Conservation (phyloP, 345 rosid species). For the Aethionema arabicum region DNA sequence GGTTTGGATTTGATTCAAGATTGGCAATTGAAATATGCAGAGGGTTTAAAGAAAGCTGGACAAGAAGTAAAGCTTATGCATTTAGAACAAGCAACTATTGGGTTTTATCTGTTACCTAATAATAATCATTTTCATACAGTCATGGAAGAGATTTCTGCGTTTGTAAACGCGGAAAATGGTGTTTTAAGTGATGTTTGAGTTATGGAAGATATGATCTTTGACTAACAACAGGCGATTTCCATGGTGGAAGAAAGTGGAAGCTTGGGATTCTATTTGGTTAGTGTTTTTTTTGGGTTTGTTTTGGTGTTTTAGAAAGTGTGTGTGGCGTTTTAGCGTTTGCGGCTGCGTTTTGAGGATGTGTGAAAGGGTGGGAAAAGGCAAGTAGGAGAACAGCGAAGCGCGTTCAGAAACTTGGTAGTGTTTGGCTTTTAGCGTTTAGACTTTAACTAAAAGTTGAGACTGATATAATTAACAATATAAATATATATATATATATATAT, state of each 20-base stretch:
- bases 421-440: conserved; percentile 30
- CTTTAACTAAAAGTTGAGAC: conserved; percentile 28
- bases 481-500: conserved; percentile 2
- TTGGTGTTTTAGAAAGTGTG: conserved; percentile 4
- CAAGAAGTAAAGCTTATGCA: conserved; percentile 67
- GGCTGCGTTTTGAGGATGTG: conserved; percentile 19
- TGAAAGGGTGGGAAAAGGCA: conserved; percentile 6
- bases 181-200: background rate
- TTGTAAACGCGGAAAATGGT: conserved; percentile 44
- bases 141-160: conserved; percentile 71
- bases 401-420: conserved; percentile 18
- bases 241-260: too few species aligned
- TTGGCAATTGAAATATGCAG: conserved; percentile 74
- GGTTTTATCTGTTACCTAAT: conserved; percentile 85
- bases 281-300: conserved; percentile 25
- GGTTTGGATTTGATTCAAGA: conserved; percentile 84
- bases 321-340: conserved; percentile 7
- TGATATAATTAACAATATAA: conserved; percentile 11
- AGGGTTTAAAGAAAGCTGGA: conserved; percentile 71
- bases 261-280: conserved; percentile 2
- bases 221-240: conserved; percentile 31
- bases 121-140: conserved; percentile 68
- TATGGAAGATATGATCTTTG: background rate
- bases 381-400: conserved; percentile 22
- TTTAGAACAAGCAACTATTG: conserved; percentile 75